phyloP scores from a whole-genome alignment of 2,329 filamentous ascomycete species.

The Leptographium radiaticola region DNA sequence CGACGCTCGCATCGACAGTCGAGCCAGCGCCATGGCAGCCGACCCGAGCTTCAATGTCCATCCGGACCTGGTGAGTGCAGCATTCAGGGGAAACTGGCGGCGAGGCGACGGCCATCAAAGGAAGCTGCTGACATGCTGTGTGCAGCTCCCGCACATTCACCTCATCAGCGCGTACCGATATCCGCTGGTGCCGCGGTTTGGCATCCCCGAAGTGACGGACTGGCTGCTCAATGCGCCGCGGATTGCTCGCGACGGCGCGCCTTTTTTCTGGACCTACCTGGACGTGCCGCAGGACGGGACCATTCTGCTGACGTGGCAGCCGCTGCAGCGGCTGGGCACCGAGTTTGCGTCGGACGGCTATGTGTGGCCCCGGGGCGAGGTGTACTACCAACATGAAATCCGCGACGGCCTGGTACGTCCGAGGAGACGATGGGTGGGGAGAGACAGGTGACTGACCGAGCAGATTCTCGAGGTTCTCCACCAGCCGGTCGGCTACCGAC shows the following conservation, averaged over 20 bases:
- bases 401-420: constrained; percentile 43
- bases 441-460: background rate
- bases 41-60: constrained; percentile 23
- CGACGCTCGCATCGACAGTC: background rate
- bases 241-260: constrained; percentile 69
- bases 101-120: background rate
- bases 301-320: constrained; percentile 81
- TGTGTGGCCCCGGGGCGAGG: constrained; percentile 76
- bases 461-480: constrained; percentile 82
- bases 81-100: background rate
- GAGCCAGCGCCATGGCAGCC: constrained; percentile 12
- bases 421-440: background rate
- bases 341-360: constrained; percentile 86
- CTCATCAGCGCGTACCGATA: constrained; percentile 76
- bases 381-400: constrained; percentile 60
- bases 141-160: constrained; percentile 75
- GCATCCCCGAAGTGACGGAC: constrained; percentile 64
- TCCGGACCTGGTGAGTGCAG: constrained; percentile 17
- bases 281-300: constrained; percentile 70
- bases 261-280: constrained; percentile 90
- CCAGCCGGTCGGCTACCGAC: constrained; percentile 65
- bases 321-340: constrained; percentile 53
- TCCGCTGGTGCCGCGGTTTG: constrained; percentile 57
- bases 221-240: constrained; percentile 75
- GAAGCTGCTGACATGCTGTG: background rate